Percentiles rank a stretch among this genome's conserved stretches.
These are phyloP conservation scores for Chalciporus pseudorubinellus DNA, from an alignment of 768 basidiomycete genomes.

Conservation along the genomic window DNA sequence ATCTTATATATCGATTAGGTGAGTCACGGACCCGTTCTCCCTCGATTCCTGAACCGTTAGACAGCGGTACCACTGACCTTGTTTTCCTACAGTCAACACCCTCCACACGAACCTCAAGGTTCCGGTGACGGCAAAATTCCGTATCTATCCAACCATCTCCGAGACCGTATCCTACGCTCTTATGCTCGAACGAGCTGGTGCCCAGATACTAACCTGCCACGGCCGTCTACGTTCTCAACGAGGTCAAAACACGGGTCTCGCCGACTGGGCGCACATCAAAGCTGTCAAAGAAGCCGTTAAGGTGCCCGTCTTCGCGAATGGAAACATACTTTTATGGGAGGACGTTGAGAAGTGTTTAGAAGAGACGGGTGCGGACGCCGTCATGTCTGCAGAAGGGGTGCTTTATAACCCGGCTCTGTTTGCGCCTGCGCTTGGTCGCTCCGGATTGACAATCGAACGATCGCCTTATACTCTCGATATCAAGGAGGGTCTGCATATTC, in stretches of 20 bases:
- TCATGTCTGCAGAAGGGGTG: slow-evolving; percentile 95
- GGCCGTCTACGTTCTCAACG: slow-evolving; percentile 90
- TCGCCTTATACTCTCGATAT: slow-evolving; percentile 30
- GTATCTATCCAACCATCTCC: slow-evolving; percentile 81
- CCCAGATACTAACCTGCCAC: slow-evolving; percentile 92
- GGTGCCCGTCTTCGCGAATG: slow-evolving; percentile 95
- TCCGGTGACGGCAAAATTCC: slow-evolving; percentile 97
- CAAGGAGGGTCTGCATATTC: slow-evolving; percentile 44
- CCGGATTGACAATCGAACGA: background rate
- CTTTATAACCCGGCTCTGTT: slow-evolving; percentile 91
- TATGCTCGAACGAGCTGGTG: slow-evolving; percentile 94
- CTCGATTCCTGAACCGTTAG: background rate
- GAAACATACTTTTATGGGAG: slow-evolving; percentile 86
- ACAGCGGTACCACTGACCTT: background rate
- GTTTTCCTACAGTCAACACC: slow-evolving; percentile 61
- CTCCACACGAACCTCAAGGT: slow-evolving; percentile 80
- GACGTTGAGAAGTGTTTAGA: slow-evolving; percentile 79
- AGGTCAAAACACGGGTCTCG: slow-evolving; percentile 80
- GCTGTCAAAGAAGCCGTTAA: slow-evolving; percentile 89
- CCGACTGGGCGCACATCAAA: slow-evolving; percentile 86
- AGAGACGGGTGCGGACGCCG: slow-evolving; percentile 84
- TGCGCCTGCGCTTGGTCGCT: slow-evolving; percentile 32
- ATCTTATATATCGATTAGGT: slow-evolving; percentile 79
- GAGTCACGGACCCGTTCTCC: slow-evolving; percentile 22
- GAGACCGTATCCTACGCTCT: slow-evolving; percentile 92